A percentile compares a stretch with the other conserved stretches of the same genome.
These are phyloP conservation scores for Bisporella sp. DNA, from an alignment of 2,329 filamentous ascomycete genomes.

Conservation along the genomic window DNA sequence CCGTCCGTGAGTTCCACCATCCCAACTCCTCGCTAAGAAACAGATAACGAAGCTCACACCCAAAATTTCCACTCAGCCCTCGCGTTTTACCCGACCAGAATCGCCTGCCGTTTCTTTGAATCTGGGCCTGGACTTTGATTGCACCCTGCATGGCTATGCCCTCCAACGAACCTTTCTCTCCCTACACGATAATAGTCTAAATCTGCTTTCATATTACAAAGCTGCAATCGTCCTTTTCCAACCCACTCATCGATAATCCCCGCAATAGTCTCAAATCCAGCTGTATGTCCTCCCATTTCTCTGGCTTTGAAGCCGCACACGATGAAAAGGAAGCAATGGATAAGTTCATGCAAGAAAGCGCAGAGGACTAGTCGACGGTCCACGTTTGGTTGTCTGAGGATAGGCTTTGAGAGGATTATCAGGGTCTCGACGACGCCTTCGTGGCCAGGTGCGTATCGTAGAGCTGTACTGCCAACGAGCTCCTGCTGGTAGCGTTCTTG, in stretches of 20 bases:
- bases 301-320: slow-evolving; percentile 51
- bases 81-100: too few relatives aligned
- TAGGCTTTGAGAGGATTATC: slow-evolving; percentile 53
- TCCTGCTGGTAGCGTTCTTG: slow-evolving; percentile 43
- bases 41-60: too few relatives aligned
- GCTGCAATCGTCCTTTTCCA: slow-evolving; percentile 42
- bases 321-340: slow-evolving; percentile 61
- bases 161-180: background rate
- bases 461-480: slow-evolving; percentile 56
- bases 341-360: slow-evolving; percentile 60
- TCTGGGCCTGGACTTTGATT: background rate
- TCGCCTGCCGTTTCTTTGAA: too few relatives aligned
- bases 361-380: slow-evolving; percentile 55
- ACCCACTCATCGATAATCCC: slow-evolving; percentile 55
- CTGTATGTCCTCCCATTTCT: slow-evolving; percentile 50
- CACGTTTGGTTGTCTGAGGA: slow-evolving; percentile 43
- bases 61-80: too few relatives aligned
- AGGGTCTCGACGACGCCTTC: slow-evolving; percentile 52
- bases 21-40: too few relatives aligned
- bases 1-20: too few relatives aligned
- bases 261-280: slow-evolving; percentile 52
- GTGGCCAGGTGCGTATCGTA: slow-evolving; percentile 31
- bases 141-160: slow-evolving; percentile 1
- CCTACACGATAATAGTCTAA: slow-evolving; percentile 41
- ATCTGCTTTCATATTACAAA: slow-evolving; percentile 56